Conservation (phyloP, 495 filamentous ascomycete species). For the Aspergillus indologenus region DNA sequence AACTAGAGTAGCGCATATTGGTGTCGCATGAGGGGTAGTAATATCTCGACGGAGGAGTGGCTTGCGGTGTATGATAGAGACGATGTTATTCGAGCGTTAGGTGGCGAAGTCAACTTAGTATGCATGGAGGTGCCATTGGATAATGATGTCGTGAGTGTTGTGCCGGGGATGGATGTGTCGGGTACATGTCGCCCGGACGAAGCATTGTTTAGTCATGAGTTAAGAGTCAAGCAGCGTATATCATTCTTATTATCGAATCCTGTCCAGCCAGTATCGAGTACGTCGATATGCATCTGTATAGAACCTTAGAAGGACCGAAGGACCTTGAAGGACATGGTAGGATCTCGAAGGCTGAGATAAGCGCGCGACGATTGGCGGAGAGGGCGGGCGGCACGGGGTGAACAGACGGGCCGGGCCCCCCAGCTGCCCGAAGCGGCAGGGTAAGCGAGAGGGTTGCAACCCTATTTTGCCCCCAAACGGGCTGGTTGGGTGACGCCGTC, state of each 20-base stretch:
- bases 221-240: constrained; percentile 8
- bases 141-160: constrained; percentile 1
- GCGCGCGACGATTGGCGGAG: constrained; percentile 27
- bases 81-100: background rate
- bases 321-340: background rate
- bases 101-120: background rate
- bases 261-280: background rate
- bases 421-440: constrained; percentile 22
- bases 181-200: constrained; percentile 7
- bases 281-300: background rate
- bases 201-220: constrained; percentile 7
- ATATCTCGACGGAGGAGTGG: background rate
- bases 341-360: constrained; percentile 5
- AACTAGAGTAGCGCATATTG: constrained; percentile 11
- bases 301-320: background rate
- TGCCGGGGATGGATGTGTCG: background rate
- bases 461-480: constrained; percentile 36
- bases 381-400: constrained; percentile 7
- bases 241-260: constrained; percentile 19
- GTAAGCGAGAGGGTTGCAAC: constrained; percentile 48
- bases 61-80: background rate
- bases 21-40: background rate
- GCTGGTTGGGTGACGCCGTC: constrained; percentile 20
- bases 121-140: background rate
- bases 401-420: constrained; percentile 5